Conservation (phyloP, 2,329 filamentous ascomycete genomes). For the Lanzia echinophila region DNA sequence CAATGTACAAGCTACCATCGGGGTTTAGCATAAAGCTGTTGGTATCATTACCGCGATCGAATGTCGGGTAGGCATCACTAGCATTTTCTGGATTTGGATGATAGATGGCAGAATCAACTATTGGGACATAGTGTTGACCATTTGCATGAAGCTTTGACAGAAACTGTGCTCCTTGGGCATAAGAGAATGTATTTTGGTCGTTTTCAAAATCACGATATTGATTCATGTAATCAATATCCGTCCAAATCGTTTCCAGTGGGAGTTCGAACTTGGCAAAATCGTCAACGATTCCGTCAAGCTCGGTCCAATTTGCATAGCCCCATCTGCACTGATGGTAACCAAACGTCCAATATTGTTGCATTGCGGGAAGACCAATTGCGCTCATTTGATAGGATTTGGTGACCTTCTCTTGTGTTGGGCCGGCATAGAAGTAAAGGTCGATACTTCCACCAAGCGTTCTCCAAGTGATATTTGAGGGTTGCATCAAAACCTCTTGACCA, state of each 20-base stretch:
- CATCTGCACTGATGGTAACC: constrained; percentile 81
- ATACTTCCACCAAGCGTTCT: constrained; percentile 68
- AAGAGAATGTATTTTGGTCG: constrained; percentile 50
- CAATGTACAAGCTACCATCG: constrained; percentile 50
- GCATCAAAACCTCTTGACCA: constrained; percentile 64
- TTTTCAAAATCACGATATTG: constrained; percentile 54
- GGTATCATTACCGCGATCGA: constrained; percentile 53
- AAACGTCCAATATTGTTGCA: constrained; percentile 77
- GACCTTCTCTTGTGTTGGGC: constrained; percentile 61
- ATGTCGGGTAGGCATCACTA: constrained; percentile 56
- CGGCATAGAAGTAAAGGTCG: constrained; percentile 74
- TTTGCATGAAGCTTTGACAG: constrained; percentile 55
- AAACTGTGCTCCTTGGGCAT: constrained; percentile 52
- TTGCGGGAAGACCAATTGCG: constrained; percentile 62
- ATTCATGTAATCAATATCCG: constrained; percentile 67
- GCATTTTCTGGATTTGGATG: constrained; percentile 64
- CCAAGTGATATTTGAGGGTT: constrained; percentile 61
- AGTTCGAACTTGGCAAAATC: constrained; percentile 59
- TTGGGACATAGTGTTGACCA: constrained; percentile 56
- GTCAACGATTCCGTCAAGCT: constrained; percentile 58
- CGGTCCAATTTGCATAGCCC: constrained; percentile 70
- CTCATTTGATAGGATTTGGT: constrained; percentile 64
- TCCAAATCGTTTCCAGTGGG: constrained; percentile 63
- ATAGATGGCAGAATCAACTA: constrained; percentile 67
- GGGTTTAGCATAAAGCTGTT: constrained; percentile 48